phyloP scores from a whole-genome alignment of 768 basidiomycete species.

The Lactarius trivialis region DNA sequence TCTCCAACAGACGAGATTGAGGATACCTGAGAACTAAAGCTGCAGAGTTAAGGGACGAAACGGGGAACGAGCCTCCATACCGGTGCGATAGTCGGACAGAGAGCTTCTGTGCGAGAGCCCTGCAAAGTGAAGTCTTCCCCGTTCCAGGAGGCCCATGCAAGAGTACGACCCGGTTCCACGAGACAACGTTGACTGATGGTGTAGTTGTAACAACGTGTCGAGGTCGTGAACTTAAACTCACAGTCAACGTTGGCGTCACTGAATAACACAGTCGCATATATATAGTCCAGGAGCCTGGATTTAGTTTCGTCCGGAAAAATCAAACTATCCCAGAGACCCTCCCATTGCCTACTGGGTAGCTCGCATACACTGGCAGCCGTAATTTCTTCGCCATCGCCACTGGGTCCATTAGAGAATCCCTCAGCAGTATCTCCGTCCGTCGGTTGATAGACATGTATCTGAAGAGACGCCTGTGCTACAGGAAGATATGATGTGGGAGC shows the following conservation, averaged over 20 bases:
- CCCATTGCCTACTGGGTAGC: conserved; percentile 75
- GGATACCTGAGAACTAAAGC: conserved; percentile 53
- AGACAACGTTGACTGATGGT: conserved; percentile 73
- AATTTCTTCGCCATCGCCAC: conserved; percentile 62
- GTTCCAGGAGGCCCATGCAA: conserved; percentile 97
- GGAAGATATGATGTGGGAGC: conserved; percentile 45
- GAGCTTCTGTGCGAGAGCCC: conserved; percentile 92
- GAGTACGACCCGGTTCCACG: conserved; percentile 93
- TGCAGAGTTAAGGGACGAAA: neutral
- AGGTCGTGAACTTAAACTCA: conserved; percentile 32
- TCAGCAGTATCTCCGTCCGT: conserved; percentile 59
- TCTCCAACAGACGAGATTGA: conserved; percentile 84
- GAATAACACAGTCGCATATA: conserved; percentile 89
- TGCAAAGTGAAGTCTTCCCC: conserved; percentile 92
- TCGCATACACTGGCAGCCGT: conserved; percentile 89
- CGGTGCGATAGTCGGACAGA: conserved; percentile 83
- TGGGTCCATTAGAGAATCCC: conserved; percentile 55
- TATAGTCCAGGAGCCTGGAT: conserved; percentile 83
- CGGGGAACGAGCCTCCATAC: conserved; percentile 35
- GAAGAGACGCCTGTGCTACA: conserved; percentile 53
- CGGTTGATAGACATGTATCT: conserved; percentile 87
- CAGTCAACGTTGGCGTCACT: conserved; percentile 84
- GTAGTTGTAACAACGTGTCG: conserved; percentile 9
- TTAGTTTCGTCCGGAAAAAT: conserved; percentile 85
- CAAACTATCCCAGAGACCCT: conserved; percentile 90